A percentile compares a stretch with the other conserved stretches of the same genome.
Evolutionary conservation across 2,329 filamentous ascomycete species (phyloP).

Genomic region (Claviceps maximensis): DNA sequence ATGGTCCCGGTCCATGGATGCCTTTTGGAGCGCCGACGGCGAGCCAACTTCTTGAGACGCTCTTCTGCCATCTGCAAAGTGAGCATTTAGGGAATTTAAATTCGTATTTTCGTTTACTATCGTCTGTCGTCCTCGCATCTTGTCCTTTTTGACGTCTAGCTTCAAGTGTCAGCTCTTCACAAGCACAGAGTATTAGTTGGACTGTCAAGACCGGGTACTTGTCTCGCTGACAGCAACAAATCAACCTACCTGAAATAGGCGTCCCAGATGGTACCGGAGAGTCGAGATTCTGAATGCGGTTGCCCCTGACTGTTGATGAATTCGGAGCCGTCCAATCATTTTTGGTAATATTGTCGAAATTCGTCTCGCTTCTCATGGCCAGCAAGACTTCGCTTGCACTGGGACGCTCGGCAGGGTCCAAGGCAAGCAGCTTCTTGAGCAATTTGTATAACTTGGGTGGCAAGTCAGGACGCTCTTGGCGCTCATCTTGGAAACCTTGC

Average conservation of each 20-base stretch:
- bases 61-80: constrained; percentile 13
- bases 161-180: constrained; percentile 6
- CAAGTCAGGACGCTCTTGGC: constrained; percentile 63
- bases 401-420: constrained; percentile 64
- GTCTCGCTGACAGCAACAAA: constrained; percentile 1
- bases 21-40: constrained; percentile 3
- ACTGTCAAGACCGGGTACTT: neutral
- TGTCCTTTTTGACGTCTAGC: constrained; percentile 20
- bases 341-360: constrained; percentile 28
- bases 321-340: constrained; percentile 21
- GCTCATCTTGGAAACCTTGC: constrained; percentile 73
- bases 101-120: neutral
- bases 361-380: constrained; percentile 58
- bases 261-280: constrained; percentile 37
- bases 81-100: constrained; percentile 3
- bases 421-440: constrained; percentile 65
- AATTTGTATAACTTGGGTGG: constrained; percentile 77
- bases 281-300: constrained; percentile 41
- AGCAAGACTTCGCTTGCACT: constrained; percentile 74
- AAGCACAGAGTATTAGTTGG: neutral
- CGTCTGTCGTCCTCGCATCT: constrained; percentile 7
- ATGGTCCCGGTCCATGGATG: neutral
- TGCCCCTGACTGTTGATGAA: constrained; percentile 27
- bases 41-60: constrained; percentile 9
- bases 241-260: constrained; percentile 28